phyloP scores from a whole-genome alignment of 371 early-diverging fungal species.

The Mucor mucedo region DNA sequence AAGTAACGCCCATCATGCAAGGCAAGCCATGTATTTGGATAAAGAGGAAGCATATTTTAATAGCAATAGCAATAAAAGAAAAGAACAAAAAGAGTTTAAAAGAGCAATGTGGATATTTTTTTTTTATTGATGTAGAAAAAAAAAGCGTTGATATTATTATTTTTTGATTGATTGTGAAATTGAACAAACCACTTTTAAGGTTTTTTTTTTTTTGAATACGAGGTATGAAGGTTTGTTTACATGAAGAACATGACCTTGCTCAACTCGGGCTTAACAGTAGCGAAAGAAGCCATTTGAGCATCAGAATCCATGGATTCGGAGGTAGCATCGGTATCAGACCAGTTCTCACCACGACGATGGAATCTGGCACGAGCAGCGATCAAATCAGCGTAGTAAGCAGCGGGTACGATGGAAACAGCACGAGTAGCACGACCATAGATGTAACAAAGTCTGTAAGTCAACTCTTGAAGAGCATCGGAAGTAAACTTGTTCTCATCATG shows the following conservation, averaged over 20 bases:
- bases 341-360: conserved; percentile 67
- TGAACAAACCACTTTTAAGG: too few relatives aligned
- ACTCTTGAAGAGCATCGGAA: conserved; percentile 77
- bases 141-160: too few relatives aligned
- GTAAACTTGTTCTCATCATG: conserved; percentile 86
- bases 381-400: conserved; percentile 92
- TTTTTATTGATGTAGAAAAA: too few relatives aligned
- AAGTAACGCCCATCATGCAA: too few relatives aligned
- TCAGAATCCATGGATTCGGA: conserved; percentile 48
- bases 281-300: conserved; percentile 49
- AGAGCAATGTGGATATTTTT: too few relatives aligned
- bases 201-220: too few relatives aligned
- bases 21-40: too few relatives aligned
- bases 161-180: too few relatives aligned
- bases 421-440: conserved; percentile 87
- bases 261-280: conserved; percentile 37
- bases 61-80: too few relatives aligned
- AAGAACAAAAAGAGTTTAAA: too few relatives aligned
- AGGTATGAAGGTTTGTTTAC: conserved; percentile 7
- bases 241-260: conserved; percentile 37
- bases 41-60: too few relatives aligned
- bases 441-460: conserved; percentile 90
- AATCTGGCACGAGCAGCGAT: conserved; percentile 84
- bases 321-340: conserved; percentile 55
- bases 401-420: conserved; percentile 81